Evolutionary conservation across 2,329 filamentous ascomycete genomes (phyloP).

Genomic region (Sarocladium kiliense): DNA sequence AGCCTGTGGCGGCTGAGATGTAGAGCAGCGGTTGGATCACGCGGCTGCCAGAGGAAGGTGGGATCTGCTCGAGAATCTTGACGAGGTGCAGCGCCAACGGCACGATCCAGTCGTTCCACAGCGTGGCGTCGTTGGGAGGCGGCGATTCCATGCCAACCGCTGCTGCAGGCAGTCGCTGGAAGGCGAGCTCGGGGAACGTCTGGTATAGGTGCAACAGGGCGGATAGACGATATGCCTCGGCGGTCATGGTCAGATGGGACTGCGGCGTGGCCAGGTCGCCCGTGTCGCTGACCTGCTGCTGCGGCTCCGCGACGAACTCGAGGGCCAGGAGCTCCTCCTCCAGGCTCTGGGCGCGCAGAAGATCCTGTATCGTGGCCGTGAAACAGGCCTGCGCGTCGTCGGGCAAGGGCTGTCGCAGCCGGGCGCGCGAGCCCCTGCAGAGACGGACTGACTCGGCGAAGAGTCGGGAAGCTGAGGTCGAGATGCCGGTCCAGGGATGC

Average conservation of each 20-base stretch:
- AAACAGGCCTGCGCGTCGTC: constrained; percentile 19
- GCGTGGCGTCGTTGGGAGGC: constrained; percentile 15
- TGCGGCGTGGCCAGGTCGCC: constrained; percentile 22
- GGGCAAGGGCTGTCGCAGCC: constrained; percentile 16
- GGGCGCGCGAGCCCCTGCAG: constrained; percentile 28
- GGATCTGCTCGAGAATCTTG: constrained; percentile 27
- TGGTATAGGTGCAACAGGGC: constrained; percentile 34
- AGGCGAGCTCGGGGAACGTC: constrained; percentile 29
- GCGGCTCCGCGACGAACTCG: constrained; percentile 18
- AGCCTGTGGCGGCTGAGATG: constrained; percentile 29
- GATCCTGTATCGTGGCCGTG: constrained; percentile 20
- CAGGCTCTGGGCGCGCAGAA: constrained; percentile 27
- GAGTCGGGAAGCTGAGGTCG: constrained; percentile 24
- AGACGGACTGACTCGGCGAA: constrained; percentile 29
- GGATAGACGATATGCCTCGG: constrained; percentile 31
- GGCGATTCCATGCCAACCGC: constrained; percentile 8
- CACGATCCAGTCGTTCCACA: constrained; percentile 32
- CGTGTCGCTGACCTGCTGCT: constrained; percentile 18
- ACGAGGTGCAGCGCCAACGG: constrained; percentile 27
- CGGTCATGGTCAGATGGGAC: constrained; percentile 26
- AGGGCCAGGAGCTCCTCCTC: constrained; percentile 29
- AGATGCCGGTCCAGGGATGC: constrained; percentile 35
- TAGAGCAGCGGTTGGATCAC: constrained; percentile 32
- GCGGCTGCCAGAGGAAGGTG: constrained; percentile 27
- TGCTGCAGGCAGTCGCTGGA: constrained; percentile 21